A percentile compares a stretch with the other conserved stretches of the same genome.
These are phyloP conservation scores for Aspergillus persii DNA, from an alignment of 2,329 filamentous ascomycete genomes.

Conservation along the genomic window DNA sequence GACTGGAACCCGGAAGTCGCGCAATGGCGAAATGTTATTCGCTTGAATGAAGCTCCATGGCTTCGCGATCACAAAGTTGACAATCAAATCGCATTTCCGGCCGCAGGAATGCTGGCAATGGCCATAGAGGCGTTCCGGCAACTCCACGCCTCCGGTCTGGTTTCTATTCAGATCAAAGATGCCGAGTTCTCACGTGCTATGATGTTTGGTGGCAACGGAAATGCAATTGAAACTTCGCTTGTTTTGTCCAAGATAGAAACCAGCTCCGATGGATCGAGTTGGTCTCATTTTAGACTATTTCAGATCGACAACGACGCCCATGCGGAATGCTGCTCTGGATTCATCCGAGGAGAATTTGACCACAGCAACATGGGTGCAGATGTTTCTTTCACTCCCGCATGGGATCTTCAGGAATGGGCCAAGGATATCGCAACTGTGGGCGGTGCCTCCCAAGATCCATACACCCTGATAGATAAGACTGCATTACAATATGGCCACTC, in stretches of 20 bases:
- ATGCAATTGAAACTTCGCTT: neutral
- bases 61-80: slow-evolving; percentile 3
- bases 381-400: too few species aligned
- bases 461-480: neutral
- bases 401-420: neutral
- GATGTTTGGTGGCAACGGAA: neutral
- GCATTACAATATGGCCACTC: neutral
- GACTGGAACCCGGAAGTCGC: neutral
- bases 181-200: neutral
- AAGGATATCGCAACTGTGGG: neutral
- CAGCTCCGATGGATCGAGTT: neutral
- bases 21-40: neutral
- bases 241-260: neutral
- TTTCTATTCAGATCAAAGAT: neutral
- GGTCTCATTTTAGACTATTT: neutral
- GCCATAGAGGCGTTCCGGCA: neutral
- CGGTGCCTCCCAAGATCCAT: neutral
- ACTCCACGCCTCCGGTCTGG: neutral
- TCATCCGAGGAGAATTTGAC: neutral
- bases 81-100: neutral
- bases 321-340: neutral
- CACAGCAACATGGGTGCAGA: too few species aligned
- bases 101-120: slow-evolving; percentile 1
- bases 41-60: slow-evolving; percentile 2
- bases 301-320: neutral